phyloP scores from a whole-genome alignment of 768 basidiomycete species.

The Boletus rubroflammeus region DNA sequence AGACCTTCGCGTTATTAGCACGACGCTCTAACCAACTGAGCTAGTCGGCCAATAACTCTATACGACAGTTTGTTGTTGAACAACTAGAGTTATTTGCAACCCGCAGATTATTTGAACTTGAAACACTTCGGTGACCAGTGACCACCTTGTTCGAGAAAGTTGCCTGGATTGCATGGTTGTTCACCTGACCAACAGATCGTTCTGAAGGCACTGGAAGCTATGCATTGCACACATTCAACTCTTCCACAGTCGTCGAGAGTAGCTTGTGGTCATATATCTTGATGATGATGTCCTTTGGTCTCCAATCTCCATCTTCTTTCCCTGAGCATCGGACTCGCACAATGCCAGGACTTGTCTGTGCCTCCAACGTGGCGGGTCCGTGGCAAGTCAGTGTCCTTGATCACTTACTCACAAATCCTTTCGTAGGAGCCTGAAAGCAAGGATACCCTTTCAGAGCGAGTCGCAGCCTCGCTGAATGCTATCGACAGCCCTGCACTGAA shows the following conservation, averaged over 20 bases:
- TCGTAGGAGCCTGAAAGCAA: constrained; percentile 41
- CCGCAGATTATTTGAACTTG: too few relatives aligned
- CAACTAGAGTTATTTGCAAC: too few relatives aligned
- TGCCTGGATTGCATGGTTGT: too few relatives aligned
- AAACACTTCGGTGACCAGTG: too few relatives aligned
- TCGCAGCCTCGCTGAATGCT: constrained; percentile 40
- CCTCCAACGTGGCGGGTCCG: constrained; percentile 44
- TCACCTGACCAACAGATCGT: too few relatives aligned
- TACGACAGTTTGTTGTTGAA: not conserved
- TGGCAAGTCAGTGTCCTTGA: not conserved
- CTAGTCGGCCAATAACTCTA: constrained; percentile 24
- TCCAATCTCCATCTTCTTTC: constrained; percentile 1
- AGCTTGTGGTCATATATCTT: not conserved
- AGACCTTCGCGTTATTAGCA: constrained; percentile 46
- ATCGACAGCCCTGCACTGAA: constrained; percentile 40
- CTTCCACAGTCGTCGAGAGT: not conserved
- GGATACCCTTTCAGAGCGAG: constrained; percentile 36
- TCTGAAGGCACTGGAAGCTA: too few relatives aligned
- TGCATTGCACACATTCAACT: not conserved
- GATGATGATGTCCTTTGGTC: not conserved
- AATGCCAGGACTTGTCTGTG: constrained; percentile 39
- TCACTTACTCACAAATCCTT: not conserved
- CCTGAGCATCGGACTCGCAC: constrained; percentile 8
- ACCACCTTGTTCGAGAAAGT: too few relatives aligned
- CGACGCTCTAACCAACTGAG: constrained; percentile 35